Evolutionary conservation across 371 early-diverging fungal genomes (phyloP).

Genomic region (Syncephalis fuscata): DNA sequence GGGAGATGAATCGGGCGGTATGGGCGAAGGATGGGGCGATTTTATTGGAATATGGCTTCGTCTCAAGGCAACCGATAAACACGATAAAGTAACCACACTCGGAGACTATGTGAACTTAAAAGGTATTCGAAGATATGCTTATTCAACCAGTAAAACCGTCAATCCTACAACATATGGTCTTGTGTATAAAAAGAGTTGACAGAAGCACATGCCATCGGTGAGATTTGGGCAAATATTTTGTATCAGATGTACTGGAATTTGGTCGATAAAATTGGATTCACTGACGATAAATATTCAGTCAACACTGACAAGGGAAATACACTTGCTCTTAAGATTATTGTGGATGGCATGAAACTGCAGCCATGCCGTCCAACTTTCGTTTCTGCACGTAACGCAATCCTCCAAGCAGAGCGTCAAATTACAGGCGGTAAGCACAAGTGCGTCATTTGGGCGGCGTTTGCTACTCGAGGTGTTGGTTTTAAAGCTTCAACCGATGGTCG

Average conservation of each 20-base stretch:
- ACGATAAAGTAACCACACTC: constrained; percentile 48
- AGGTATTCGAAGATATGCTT: constrained; percentile 67
- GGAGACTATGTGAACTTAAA: constrained; percentile 57
- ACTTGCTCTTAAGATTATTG: constrained; percentile 65
- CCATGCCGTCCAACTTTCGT: constrained; percentile 82
- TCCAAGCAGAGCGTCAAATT: constrained; percentile 61
- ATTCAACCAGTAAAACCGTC: constrained; percentile 58
- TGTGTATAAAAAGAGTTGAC: constrained; percentile 61
- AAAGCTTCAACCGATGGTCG: constrained; percentile 40
- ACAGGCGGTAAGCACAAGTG: constrained; percentile 60
- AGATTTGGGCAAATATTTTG: constrained; percentile 88
- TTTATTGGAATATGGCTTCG: constrained; percentile 69
- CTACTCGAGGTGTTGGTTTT: constrained; percentile 81
- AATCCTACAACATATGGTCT: constrained; percentile 77
- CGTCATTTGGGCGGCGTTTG: constrained; percentile 75
- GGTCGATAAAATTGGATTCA: constrained; percentile 49
- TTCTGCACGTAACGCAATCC: constrained; percentile 85
- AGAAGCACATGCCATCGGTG: constrained; percentile 89
- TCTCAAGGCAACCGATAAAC: constrained; percentile 34
- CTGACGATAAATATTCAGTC: constrained; percentile 20
- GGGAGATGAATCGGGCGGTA: constrained; percentile 13
- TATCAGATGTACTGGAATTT: constrained; percentile 77
- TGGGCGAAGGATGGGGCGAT: constrained; percentile 84
- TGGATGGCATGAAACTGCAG: constrained; percentile 86
- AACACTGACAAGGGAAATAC: too few relatives aligned